Conservation (phyloP, 2,329 filamentous ascomycete species). For the Aspergillus neotritici region DNA sequence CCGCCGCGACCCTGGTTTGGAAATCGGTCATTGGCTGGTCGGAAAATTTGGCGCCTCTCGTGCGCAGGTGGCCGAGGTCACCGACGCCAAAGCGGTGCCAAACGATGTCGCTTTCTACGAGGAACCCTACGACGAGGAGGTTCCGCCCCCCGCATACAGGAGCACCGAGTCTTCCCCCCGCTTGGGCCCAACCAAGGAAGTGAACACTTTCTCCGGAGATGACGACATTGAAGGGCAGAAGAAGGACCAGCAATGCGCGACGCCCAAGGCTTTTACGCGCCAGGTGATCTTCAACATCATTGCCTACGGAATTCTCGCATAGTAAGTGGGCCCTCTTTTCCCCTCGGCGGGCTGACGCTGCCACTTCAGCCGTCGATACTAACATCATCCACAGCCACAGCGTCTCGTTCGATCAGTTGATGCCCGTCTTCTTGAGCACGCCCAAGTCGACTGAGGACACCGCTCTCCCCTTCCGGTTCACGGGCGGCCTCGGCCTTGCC, state of each 20-base stretch:
- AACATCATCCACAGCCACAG: conserved; percentile 63
- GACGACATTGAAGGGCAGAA: conserved; percentile 39
- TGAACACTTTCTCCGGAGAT: conserved; percentile 27
- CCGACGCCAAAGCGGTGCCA: conserved; percentile 48
- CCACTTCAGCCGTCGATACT: conserved; percentile 17
- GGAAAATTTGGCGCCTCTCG: conserved; percentile 24
- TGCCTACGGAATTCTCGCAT: conserved; percentile 86
- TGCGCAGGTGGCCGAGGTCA: conserved; percentile 22
- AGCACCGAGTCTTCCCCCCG: conserved; percentile 52
- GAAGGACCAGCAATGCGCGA: conserved; percentile 38
- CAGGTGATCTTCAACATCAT: conserved; percentile 83
- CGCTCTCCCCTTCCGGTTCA: conserved; percentile 78
- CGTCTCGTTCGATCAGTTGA: conserved; percentile 90
- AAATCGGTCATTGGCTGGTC: conserved; percentile 67
- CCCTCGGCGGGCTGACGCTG: background rate
- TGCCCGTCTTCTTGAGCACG: conserved; percentile 86
- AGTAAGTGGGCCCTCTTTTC: conserved; percentile 57
- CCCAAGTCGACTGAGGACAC: conserved; percentile 46
- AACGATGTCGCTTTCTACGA: conserved; percentile 40
- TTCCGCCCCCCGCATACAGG: conserved; percentile 64
- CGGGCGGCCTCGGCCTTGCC: conserved; percentile 75
- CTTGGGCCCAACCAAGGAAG: conserved; percentile 33
- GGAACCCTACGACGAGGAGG: conserved; percentile 48
- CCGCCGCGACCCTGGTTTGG: conserved; percentile 67
- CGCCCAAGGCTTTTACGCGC: conserved; percentile 66